Base-by-base conservation (phyloP, 163 green algal species). In the Trebouxiophyceae sp. region DNA sequence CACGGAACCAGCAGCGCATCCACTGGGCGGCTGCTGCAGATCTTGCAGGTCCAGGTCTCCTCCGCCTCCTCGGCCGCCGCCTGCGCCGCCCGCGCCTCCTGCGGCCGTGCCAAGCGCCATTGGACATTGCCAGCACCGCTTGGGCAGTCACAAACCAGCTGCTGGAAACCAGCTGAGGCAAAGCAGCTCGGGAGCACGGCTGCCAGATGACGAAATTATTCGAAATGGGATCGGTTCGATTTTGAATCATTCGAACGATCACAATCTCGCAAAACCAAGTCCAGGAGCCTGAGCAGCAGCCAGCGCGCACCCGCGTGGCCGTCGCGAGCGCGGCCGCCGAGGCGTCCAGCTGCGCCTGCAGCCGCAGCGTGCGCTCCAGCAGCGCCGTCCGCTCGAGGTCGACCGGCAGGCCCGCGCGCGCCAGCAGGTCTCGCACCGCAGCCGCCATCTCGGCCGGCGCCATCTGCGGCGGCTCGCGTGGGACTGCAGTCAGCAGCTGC, bases 351-450 rank as follows among this genome's bases (percentile, higher is more conserved):
- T 45, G 56, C 19, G 27, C 29, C 56, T 44, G 56, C 56, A 62
- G 56, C 8, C 24, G 16, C 54, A 59, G 54, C 22, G 54, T 29
- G 39, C 56, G 55, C 33, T 71, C 47, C 67, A 90, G 65, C 64
- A 90, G 73, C 59, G 67, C 29, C 5, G 62, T 60, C 34, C 65
- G 62, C 22, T 78, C 79, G 19, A 79, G 54, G 30, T 79, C 76
- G 54, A 87, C 61, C 20, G 84, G 81, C 68, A 88, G 70, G 5
- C 74, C 79, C 8, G 79, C 81, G 3, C 79, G 74, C 12, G 59
- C 62, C 67, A 88, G 65, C 71, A 90, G 75, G 45, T 90, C 81
- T 1, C 65, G 63, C 60, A 88, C 39, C 8, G 39, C 39, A 16
- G 12, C 16, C 16, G 39, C 39, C 39, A 50, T 50, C 39, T 50